Evolutionary conservation across 2,329 filamentous ascomycete species (phyloP).

Genomic region (Colletotrichum sp.): DNA sequence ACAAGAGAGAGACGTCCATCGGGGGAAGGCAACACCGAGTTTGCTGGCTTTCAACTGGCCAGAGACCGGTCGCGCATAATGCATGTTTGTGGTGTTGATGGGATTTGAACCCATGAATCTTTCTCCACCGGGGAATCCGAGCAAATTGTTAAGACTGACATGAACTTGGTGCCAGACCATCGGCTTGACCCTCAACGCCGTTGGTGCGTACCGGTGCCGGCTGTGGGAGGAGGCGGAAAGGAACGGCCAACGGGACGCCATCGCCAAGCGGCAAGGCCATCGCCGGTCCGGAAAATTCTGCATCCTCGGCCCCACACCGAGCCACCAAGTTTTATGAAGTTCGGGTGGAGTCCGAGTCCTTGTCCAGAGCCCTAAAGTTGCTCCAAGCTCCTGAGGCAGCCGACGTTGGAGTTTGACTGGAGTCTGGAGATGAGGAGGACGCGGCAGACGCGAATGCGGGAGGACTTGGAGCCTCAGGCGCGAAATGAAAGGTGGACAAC

Average conservation of each 20-base stretch:
- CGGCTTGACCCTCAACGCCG: not conserved
- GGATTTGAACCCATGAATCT: not conserved
- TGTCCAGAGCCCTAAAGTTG: not conserved
- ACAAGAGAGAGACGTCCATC: not conserved
- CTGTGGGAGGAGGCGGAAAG: not conserved
- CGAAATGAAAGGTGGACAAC: not conserved
- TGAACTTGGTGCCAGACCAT: not conserved
- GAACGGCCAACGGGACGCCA: not conserved
- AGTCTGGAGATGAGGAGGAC: not conserved
- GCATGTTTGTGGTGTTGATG: not conserved
- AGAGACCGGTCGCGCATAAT: not conserved
- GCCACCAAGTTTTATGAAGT: constrained; percentile 5
- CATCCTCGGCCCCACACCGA: constrained; percentile 11
- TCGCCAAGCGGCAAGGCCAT: not conserved
- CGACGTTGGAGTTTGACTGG: not conserved
- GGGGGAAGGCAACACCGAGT: not conserved
- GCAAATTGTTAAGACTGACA: not conserved
- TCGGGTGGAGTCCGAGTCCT: not conserved
- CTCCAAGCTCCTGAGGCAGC: constrained; percentile 6
- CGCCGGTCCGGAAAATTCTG: constrained; percentile 19
- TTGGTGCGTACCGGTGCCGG: not conserved
- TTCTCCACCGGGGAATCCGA: not conserved
- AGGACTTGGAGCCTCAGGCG: not conserved
- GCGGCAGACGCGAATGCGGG: too few species aligned
- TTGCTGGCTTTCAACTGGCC: not conserved